Evolutionary conservation across 768 basidiomycete genomes (phyloP).

Genomic region (Paxillus involutus): DNA sequence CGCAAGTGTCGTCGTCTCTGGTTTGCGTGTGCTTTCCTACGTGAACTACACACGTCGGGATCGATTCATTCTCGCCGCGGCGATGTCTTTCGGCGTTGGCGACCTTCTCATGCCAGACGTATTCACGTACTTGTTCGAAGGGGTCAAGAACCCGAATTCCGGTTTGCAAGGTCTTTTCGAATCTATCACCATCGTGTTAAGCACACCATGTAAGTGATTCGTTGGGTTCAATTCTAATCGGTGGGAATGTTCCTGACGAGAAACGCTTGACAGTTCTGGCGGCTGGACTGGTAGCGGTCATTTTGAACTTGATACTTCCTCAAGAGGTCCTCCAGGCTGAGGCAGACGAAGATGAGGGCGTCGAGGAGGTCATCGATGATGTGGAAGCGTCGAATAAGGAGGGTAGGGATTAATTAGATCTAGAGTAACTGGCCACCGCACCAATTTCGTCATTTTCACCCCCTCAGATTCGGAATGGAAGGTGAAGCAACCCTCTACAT

Average conservation of each 20-base stretch:
- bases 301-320: constrained; percentile 61
- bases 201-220: constrained; percentile 70
- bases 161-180: constrained; percentile 70
- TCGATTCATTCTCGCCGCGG: constrained; percentile 68
- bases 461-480: too few species aligned
- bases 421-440: too few species aligned
- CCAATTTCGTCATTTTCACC: too few species aligned
- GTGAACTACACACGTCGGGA: constrained; percentile 61
- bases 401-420: not conserved
- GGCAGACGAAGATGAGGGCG: constrained; percentile 20
- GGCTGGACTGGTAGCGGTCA: constrained; percentile 55
- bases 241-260: not conserved
- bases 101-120: constrained; percentile 65
- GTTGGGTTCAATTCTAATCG: not conserved
- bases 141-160: constrained; percentile 48
- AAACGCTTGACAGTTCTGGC: constrained; percentile 45
- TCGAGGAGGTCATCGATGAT: constrained; percentile 23
- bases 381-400: constrained; percentile 16
- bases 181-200: constrained; percentile 77
- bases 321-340: constrained; percentile 23
- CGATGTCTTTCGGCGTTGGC: constrained; percentile 68
- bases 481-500: too few species aligned
- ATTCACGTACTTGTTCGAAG: constrained; percentile 70
- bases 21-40: constrained; percentile 66
- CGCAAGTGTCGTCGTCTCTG: constrained; percentile 69